Evolutionary conservation across 2,329 filamentous ascomycete species (phyloP).

Genomic region (Aspergillus niger): DNA sequence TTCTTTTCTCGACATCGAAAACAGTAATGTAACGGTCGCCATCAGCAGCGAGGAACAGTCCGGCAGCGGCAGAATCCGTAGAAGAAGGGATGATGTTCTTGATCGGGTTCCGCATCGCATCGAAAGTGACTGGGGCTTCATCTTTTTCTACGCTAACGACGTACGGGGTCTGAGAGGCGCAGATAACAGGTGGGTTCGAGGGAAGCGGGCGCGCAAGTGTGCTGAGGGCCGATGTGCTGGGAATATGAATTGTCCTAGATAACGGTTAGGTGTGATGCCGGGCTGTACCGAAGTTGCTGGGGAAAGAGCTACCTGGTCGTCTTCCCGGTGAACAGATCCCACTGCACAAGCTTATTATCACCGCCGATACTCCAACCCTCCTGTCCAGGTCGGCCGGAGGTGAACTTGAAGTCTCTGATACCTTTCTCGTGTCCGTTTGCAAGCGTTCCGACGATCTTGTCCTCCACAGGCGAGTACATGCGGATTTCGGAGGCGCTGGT

Average conservation of each 20-base stretch:
- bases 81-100: conserved; percentile 50
- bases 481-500: conserved; percentile 52
- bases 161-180: conserved; percentile 53
- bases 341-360: conserved; percentile 56
- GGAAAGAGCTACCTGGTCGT: conserved; percentile 43
- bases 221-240: conserved; percentile 41
- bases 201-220: conserved; percentile 45
- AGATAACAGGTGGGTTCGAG: conserved; percentile 48
- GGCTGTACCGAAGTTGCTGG: conserved; percentile 8
- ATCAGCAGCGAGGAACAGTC: conserved; percentile 52
- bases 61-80: conserved; percentile 34
- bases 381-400: conserved; percentile 37
- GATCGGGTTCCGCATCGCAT: conserved; percentile 53
- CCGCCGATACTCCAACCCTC: conserved; percentile 58
- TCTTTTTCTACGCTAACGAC: conserved; percentile 47
- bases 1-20: conserved; percentile 47
- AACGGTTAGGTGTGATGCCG: conserved; percentile 17
- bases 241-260: conserved; percentile 46
- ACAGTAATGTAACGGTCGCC: conserved; percentile 54
- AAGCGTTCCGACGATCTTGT: conserved; percentile 48
- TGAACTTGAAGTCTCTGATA: conserved; percentile 55
- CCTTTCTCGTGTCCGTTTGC: conserved; percentile 51
- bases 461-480: conserved; percentile 53
- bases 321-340: conserved; percentile 50
- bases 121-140: conserved; percentile 45